A percentile compares a stretch with the other conserved stretches of the same genome.
Conservation (phyloP, 495 filamentous ascomycete genomes). For the Penicillium taxi region DNA sequence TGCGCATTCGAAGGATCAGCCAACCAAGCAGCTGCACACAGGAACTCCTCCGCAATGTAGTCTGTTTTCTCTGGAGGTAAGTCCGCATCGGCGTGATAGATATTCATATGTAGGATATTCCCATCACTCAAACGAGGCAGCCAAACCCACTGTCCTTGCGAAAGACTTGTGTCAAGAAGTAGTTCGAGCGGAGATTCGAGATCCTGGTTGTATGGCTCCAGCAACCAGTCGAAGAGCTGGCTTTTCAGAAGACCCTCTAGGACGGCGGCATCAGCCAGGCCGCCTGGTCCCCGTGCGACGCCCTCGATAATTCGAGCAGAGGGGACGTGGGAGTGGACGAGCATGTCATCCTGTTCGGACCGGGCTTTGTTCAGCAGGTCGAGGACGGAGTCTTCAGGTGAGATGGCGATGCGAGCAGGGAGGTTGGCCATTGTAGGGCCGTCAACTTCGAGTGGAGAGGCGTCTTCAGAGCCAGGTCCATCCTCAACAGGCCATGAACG, state of each 20-base stretch:
- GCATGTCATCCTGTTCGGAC: slow-evolving; percentile 3
- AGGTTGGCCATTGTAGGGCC: slow-evolving; percentile 2
- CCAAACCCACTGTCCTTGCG: slow-evolving; percentile 9
- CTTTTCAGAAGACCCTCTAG: background rate
- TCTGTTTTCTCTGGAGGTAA: background rate
- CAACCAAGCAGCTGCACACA: slow-evolving; percentile 6
- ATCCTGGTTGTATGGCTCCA: background rate
- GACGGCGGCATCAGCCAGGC: background rate
- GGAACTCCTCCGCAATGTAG: slow-evolving; percentile 2
- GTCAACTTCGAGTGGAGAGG: slow-evolving; percentile 6
- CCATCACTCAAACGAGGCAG: slow-evolving; percentile 1
- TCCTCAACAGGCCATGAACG: slow-evolving; percentile 3
- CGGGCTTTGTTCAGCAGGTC: slow-evolving; percentile 1
- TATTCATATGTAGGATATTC: slow-evolving; percentile 2
- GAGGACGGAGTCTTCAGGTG: background rate
- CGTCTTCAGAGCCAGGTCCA: background rate
- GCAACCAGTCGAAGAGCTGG: slow-evolving; percentile 2
- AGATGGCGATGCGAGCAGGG: slow-evolving; percentile 1
- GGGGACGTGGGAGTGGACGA: slow-evolving; percentile 4
- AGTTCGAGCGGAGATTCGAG: background rate
- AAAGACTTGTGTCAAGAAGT: slow-evolving; percentile 1
- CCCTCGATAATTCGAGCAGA: slow-evolving; percentile 1
- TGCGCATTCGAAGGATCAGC: slow-evolving; percentile 3
- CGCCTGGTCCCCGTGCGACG: background rate
- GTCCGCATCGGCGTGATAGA: slow-evolving; percentile 3